phyloP scores from a whole-genome alignment of 768 basidiomycete genomes.

The Fibroporia radiculosa region DNA sequence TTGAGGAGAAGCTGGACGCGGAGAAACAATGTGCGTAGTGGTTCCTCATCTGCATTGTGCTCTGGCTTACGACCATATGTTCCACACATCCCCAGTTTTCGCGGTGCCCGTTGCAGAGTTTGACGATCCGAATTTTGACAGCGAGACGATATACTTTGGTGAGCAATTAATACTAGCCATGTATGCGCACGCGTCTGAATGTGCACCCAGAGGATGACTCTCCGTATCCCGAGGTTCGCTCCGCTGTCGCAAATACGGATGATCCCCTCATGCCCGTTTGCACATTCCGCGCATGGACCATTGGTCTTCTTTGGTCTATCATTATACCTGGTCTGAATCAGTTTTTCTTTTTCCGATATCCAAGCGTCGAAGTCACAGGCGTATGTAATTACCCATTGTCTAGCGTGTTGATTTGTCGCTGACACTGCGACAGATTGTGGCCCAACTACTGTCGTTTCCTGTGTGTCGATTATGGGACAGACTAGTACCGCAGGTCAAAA shows the following conservation, averaged over 20 bases:
- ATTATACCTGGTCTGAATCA: slow-evolving; percentile 70
- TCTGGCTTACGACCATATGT: not conserved
- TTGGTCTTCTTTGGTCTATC: slow-evolving; percentile 40
- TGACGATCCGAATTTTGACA: slow-evolving; percentile 30
- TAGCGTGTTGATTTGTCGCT: slow-evolving; percentile 3
- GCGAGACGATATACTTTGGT: slow-evolving; percentile 19
- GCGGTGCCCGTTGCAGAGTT: slow-evolving; percentile 16
- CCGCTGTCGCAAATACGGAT: slow-evolving; percentile 42
- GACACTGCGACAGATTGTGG: slow-evolving; percentile 38
- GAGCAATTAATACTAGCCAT: not conserved
- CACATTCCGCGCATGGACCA: slow-evolving; percentile 31
- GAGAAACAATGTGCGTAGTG: slow-evolving; percentile 14
- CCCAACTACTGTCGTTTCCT: slow-evolving; percentile 64
- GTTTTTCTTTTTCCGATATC: slow-evolving; percentile 70
- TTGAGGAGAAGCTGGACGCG: slow-evolving; percentile 18
- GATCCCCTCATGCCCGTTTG: slow-evolving; percentile 32
- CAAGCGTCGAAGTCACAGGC: slow-evolving; percentile 27
- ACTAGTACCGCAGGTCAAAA: slow-evolving; percentile 41
- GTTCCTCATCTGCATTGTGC: not conserved
- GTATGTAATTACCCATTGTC: slow-evolving; percentile 12
- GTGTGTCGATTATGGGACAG: slow-evolving; percentile 53
- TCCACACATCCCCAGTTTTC: slow-evolving; percentile 2
- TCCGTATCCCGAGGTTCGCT: slow-evolving; percentile 47
- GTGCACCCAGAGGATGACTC: slow-evolving; percentile 34
- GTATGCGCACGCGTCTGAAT: not conserved